Percentiles rank a stretch among this genome's conserved stretches.
phyloP scores from a whole-genome alignment of 2,329 filamentous ascomycete genomes.

The Ascochyta fabae region DNA sequence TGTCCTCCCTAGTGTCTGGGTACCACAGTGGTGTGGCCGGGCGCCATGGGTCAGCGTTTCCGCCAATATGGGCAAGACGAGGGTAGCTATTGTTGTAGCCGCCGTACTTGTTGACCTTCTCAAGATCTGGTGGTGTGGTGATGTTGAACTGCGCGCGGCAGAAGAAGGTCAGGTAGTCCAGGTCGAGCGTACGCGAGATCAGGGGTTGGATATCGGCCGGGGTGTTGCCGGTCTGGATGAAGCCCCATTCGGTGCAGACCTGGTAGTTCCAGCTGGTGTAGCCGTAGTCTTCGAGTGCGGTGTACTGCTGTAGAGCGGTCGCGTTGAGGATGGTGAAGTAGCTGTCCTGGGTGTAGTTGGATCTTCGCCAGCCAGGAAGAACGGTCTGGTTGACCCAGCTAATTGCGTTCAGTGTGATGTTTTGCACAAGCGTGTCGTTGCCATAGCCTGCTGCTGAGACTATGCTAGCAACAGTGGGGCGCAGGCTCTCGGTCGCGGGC shows the following conservation, averaged over 20 bases:
- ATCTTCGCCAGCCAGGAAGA: slow-evolving; percentile 48
- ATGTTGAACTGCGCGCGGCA: slow-evolving; percentile 76
- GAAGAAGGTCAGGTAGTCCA: slow-evolving; percentile 66
- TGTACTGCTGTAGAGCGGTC: slow-evolving; percentile 34
- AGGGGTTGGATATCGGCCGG: slow-evolving; percentile 70
- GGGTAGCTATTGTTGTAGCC: slow-evolving; percentile 75
- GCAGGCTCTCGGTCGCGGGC: slow-evolving; percentile 43
- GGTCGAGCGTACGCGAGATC: slow-evolving; percentile 71
- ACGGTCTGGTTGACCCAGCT: slow-evolving; percentile 59
- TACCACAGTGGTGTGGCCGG: slow-evolving; percentile 74
- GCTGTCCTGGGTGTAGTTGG: slow-evolving; percentile 52
- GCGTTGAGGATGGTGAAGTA: slow-evolving; percentile 60
- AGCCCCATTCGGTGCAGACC: slow-evolving; percentile 69
- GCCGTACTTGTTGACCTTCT: slow-evolving; percentile 77
- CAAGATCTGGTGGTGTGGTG: slow-evolving; percentile 65
- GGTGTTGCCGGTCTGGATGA: slow-evolving; percentile 74
- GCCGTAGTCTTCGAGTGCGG: slow-evolving; percentile 25
- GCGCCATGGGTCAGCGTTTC: slow-evolving; percentile 81
- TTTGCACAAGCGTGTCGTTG: slow-evolving; percentile 53
- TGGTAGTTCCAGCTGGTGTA: slow-evolving; percentile 63
- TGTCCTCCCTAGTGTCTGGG: slow-evolving; percentile 64
- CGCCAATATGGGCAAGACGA: slow-evolving; percentile 78
- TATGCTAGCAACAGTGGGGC: slow-evolving; percentile 52
- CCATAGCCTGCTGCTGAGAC: slow-evolving; percentile 58
- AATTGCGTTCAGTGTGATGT: slow-evolving; percentile 63